Conservation (phyloP, 2,329 filamentous ascomycete species). For the Dactylonectria macrodidyma region DNA sequence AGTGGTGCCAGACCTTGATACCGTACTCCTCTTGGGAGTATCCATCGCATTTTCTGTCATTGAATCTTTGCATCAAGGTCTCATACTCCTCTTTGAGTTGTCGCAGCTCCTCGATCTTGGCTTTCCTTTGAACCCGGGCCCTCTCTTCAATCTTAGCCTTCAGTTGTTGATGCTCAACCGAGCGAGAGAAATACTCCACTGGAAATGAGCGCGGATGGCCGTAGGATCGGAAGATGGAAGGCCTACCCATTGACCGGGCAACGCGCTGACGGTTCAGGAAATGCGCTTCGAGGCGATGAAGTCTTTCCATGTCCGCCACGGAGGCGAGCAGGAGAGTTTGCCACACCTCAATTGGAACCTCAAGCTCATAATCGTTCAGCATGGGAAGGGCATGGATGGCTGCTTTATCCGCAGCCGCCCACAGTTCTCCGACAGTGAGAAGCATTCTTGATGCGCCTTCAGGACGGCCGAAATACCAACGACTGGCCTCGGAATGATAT, state of each 20-base stretch:
- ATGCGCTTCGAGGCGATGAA: constrained; percentile 64
- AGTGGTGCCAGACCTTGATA: constrained; percentile 14
- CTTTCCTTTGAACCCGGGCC: constrained; percentile 46
- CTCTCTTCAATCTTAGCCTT: constrained; percentile 54
- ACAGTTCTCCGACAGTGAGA: constrained; percentile 70
- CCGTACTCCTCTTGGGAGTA: constrained; percentile 7
- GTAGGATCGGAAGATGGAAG: constrained; percentile 38
- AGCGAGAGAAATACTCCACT: constrained; percentile 38
- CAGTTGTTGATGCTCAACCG: constrained; percentile 53
- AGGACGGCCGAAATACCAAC: constrained; percentile 58
- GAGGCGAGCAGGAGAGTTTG: constrained; percentile 62
- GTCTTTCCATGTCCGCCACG: constrained; percentile 60
- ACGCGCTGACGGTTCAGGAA: constrained; percentile 6
- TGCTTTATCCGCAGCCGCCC: constrained; percentile 69
- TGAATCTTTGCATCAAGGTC: constrained; percentile 28
- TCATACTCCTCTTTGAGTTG: constrained; percentile 22
- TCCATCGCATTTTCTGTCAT: constrained; percentile 21
- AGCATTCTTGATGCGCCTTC: constrained; percentile 68
- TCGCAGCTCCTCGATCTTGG: constrained; percentile 35
- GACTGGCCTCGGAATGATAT: constrained; percentile 52
- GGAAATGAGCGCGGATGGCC: constrained; percentile 35
- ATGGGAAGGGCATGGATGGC: constrained; percentile 57
- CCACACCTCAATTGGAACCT: constrained; percentile 57
- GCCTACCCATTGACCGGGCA: background rate
- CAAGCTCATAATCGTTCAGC: constrained; percentile 62